phyloP scores from a whole-genome alignment of 139 green algal species.

The Chlorella sp. region DNA sequence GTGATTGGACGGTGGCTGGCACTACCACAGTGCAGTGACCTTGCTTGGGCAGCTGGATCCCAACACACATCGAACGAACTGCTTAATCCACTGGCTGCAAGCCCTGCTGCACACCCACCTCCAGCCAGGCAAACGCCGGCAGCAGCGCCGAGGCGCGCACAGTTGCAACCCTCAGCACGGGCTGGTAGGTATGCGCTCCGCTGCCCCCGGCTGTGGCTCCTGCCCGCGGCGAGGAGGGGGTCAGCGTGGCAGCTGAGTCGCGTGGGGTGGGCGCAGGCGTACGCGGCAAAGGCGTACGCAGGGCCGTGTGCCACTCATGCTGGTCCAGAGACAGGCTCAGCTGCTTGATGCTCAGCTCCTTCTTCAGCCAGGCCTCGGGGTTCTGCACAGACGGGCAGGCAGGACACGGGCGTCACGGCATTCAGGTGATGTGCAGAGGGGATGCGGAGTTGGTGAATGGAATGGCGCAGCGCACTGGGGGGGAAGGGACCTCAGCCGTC shows the following conservation, averaged over 20 bases:
- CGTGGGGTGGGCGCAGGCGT: not conserved
- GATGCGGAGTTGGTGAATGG: too few species aligned
- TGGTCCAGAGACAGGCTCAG: slow-evolving; percentile 47
- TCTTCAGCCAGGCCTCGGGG: slow-evolving; percentile 60
- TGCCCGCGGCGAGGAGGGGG: too few species aligned
- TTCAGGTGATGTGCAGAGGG: too few species aligned
- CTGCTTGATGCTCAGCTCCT: slow-evolving; percentile 37
- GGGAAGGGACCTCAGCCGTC: too few species aligned
- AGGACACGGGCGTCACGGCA: too few species aligned
- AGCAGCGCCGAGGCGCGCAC: slow-evolving; percentile 27
- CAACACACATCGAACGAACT: too few species aligned
- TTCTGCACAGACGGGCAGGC: too few species aligned
- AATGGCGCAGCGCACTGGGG: too few species aligned
- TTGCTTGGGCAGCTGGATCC: too few species aligned
- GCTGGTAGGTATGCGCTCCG: slow-evolving; percentile 12
- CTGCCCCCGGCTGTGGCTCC: not conserved
- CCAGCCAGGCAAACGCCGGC: slow-evolving; percentile 48
- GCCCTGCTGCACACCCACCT: not conserved
- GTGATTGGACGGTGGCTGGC: too few species aligned
- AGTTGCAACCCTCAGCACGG: slow-evolving; percentile 26
- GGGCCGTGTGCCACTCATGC: not conserved
- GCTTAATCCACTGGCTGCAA: not conserved
- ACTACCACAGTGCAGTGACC: too few species aligned
- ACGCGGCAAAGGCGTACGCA: not conserved
- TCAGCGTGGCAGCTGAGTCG: not conserved